Base-by-base conservation (phyloP, 495 filamentous ascomycete species). In the Daldinia decipiens region DNA sequence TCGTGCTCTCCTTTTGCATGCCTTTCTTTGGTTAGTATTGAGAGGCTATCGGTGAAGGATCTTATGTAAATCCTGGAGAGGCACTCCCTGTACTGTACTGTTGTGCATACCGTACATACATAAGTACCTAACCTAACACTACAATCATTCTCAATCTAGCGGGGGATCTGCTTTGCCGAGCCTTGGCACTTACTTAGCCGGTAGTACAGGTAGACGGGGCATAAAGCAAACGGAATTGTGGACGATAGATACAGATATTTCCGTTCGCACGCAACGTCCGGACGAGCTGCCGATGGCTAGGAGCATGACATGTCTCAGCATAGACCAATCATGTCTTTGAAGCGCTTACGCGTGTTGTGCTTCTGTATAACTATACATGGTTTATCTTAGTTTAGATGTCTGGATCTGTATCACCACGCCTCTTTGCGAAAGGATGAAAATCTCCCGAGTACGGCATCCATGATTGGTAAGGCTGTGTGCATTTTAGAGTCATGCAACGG, bases 351-450 rank as follows among this genome's bases (percentile, higher is more conserved):
- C 40, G 58, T 51, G 52, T 57, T 47, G 8, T 47, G 43, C 19
- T 21, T 47, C 19, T 47, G 17, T 24, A 47, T 29, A 29, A 27
- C 26, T 7, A 29, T 47, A 47, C 34, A 36, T 13, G 9, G 32
- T 2, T 19, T 11, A 45, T 17, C 8, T 45, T 39, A 54, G 52
- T 15, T 17, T 36, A 26, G 11, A 15, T n/a, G 53, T 53, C 29
- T 66, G 69, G 62, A 62, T 62, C 58, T 71, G 59, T 63, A 47
- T 32, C 31, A 59, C 59, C 36, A 50, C 4, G 36, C 45, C 40
- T 65, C 51, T 40, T 55, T 62, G 31, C 51, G 40, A 62, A 58
- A 67, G 69, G 69, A 67, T 47, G 63, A 19, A 67, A 60, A 67
- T 63, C 63, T 71, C 60, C 69, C 69, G 69, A 64, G 32, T 34